Evolutionary conservation across 805 yeast species (phyloP).

Genomic region (Scheffersomyces lignosus): DNA sequence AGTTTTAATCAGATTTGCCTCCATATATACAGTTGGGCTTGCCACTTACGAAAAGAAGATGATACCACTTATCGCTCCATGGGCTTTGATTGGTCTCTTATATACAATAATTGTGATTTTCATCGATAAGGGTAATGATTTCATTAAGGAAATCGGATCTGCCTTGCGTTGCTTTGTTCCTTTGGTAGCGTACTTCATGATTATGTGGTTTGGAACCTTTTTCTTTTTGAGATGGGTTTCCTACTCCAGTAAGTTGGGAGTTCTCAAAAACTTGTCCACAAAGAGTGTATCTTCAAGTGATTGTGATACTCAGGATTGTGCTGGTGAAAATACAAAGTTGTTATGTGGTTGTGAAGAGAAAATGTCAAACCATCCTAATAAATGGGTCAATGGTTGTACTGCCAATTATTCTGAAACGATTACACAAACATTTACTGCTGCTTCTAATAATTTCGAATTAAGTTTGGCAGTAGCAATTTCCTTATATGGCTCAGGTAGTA

Average conservation of each 20-base stretch:
- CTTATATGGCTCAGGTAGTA: constrained; percentile 50
- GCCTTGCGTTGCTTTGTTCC: constrained; percentile 55
- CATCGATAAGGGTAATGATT: constrained; percentile 48
- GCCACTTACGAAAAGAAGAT: constrained; percentile 32
- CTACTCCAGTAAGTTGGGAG: constrained; percentile 2
- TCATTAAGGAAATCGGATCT: constrained; percentile 47
- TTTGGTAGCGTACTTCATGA: constrained; percentile 44
- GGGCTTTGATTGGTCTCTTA: constrained; percentile 51
- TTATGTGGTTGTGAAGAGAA: constrained; percentile 44
- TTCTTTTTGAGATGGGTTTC: constrained; percentile 32
- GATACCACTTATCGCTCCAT: constrained; percentile 46
- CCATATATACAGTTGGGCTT: constrained; percentile 25
- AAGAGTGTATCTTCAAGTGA: not conserved
- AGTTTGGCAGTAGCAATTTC: constrained; percentile 56
- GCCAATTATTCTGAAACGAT: constrained; percentile 42
- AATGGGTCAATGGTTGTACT: constrained; percentile 29
- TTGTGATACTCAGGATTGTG: too few relatives aligned
- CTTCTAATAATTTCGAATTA: constrained; percentile 58
- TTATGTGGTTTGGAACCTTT: constrained; percentile 49
- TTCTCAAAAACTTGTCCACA: not conserved
- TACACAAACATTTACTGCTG: constrained; percentile 57
- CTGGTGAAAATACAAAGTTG: constrained; percentile 12
- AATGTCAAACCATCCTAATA: constrained; percentile 5
- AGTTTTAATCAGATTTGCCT: constrained; percentile 36
- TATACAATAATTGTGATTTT: constrained; percentile 54